Evolutionary conservation across 2,329 filamentous ascomycete genomes (phyloP).

Genomic region (Alternaria solani): DNA sequence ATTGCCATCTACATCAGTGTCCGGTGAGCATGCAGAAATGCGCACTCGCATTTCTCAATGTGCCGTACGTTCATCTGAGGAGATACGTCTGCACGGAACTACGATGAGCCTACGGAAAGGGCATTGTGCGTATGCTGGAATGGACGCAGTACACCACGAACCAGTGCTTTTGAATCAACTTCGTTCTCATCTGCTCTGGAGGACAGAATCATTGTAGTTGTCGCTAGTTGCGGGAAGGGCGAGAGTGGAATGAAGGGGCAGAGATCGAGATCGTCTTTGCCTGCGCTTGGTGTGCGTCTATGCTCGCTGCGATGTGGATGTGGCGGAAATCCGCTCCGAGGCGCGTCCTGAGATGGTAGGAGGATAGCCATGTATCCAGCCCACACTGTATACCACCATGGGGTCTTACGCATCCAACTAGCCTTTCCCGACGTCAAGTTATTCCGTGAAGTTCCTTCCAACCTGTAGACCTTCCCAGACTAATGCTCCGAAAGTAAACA

Average conservation of each 20-base stretch:
- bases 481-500: neutral
- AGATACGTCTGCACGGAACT: neutral
- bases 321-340: neutral
- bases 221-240: neutral
- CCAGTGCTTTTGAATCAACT: no score
- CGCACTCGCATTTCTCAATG: neutral
- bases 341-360: neutral
- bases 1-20: neutral
- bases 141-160: neutral
- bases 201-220: neutral
- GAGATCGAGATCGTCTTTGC: neutral
- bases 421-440: fast-evolving
- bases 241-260: neutral
- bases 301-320: neutral
- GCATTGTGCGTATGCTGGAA: neutral
- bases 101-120: neutral
- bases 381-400: neutral
- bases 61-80: neutral
- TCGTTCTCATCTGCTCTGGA: no score
- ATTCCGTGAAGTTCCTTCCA: neutral
- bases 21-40: neutral
- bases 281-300: neutral
- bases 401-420: neutral
- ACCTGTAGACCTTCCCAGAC: neutral
- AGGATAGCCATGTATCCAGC: neutral